These are phyloP conservation scores for Floccularia luteovirens DNA, from an alignment of 768 basidiomycete genomes.

Conservation along the genomic window DNA sequence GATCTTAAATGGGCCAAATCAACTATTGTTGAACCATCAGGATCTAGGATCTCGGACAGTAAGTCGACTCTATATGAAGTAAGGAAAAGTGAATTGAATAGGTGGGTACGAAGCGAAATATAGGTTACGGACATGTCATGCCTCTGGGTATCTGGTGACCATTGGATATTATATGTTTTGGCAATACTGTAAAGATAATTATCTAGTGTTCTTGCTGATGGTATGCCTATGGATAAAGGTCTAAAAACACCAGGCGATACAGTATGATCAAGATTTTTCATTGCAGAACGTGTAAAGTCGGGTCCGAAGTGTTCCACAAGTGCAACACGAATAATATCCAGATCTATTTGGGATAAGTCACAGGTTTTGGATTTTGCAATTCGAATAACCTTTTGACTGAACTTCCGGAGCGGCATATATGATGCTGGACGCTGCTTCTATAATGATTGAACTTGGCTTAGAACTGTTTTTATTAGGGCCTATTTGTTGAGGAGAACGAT, in stretches of 20 bases:
- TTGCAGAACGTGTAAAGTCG: slow-evolving; percentile 48
- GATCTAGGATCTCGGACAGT: slow-evolving; percentile 57
- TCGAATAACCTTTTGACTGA: slow-evolving; percentile 48
- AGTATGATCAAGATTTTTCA: slow-evolving; percentile 38
- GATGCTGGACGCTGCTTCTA: slow-evolving; percentile 66
- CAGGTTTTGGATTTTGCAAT: background rate
- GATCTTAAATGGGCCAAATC: slow-evolving; percentile 48
- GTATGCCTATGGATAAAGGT: slow-evolving; percentile 42
- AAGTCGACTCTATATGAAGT: slow-evolving; percentile 33
- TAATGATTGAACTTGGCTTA: slow-evolving; percentile 36
- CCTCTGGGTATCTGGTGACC: slow-evolving; percentile 54
- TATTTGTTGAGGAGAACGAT: no score
- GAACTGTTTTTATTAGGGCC: slow-evolving; percentile 3
- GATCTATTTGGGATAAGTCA: slow-evolving; percentile 36
- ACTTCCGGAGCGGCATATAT: slow-evolving; percentile 52
- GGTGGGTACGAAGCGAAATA: background rate
- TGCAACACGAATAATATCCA: slow-evolving; percentile 43
- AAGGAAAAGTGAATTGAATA: slow-evolving; percentile 4
- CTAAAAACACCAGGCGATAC: slow-evolving; percentile 51
- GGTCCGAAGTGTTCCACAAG: slow-evolving; percentile 50
- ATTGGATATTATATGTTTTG: slow-evolving; percentile 41
- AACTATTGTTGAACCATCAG: slow-evolving; percentile 36
- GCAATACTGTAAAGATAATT: slow-evolving; percentile 48
- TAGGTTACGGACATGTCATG: slow-evolving; percentile 47
- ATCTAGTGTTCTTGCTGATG: slow-evolving; percentile 51